A percentile compares a stretch with the other conserved stretches of the same genome.
Conservation (phyloP, 1,284 basidiomycete species). For the Sanghuangporus weigelae region DNA sequence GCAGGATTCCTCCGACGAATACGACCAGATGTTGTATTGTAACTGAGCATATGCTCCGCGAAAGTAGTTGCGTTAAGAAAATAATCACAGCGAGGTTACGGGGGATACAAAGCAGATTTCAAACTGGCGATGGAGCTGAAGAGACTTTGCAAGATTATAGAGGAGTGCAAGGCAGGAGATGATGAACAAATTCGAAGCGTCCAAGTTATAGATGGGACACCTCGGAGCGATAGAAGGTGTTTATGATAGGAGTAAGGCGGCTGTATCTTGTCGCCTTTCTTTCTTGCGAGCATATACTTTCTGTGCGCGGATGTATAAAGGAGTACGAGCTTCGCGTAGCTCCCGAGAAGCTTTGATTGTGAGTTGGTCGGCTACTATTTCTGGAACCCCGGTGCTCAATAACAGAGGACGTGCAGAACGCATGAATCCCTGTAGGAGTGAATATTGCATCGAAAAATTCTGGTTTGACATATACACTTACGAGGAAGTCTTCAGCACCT, state of each 20-base stretch:
- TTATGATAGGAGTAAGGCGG: neutral
- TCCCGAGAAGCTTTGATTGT: conserved; percentile 46
- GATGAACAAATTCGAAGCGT: too few relatives aligned
- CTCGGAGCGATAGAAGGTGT: too few relatives aligned
- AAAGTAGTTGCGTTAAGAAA: too few relatives aligned
- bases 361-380: conserved; percentile 46
- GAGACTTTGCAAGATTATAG: too few relatives aligned
- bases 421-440: conserved; percentile 48
- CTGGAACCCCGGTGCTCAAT: conserved; percentile 52
- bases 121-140: too few relatives aligned
- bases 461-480: conserved; percentile 20
- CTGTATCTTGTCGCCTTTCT: conserved; percentile 16
- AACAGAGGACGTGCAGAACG: conserved; percentile 61
- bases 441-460: neutral
- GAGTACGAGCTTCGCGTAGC: conserved; percentile 40
- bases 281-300: conserved; percentile 55
- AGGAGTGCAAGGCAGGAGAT: too few relatives aligned
- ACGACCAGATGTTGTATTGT: too few relatives aligned
- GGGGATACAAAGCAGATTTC: too few relatives aligned
- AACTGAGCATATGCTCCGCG: too few relatives aligned
- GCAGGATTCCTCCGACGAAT: too few relatives aligned
- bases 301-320: conserved; percentile 49
- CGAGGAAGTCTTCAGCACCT: conserved; percentile 36
- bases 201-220: too few relatives aligned
- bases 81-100: too few relatives aligned